phyloP scores from a whole-genome alignment of 495 filamentous ascomycete genomes.

The Delitschia confertaspora region DNA sequence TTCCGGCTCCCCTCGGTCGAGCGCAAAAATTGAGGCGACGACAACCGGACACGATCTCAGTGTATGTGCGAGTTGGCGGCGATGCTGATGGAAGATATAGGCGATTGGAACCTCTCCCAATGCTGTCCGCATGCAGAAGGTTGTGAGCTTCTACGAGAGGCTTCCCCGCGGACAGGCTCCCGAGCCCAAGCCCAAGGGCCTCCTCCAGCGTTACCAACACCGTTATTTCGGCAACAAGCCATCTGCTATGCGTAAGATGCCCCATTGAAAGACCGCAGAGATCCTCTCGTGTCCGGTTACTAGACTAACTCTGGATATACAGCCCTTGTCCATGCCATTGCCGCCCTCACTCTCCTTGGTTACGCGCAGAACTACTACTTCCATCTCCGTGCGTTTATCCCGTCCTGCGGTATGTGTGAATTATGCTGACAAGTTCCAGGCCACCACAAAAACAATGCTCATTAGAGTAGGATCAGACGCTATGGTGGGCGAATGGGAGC shows the following conservation, averaged over 20 bases:
- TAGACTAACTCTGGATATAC: conserved; percentile 24
- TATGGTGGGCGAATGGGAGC: conserved; percentile 1
- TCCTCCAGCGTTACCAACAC: conserved; percentile 80
- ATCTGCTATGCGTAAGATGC: conserved; percentile 71
- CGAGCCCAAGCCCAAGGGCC: conserved; percentile 64
- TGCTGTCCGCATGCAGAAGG: conserved; percentile 90
- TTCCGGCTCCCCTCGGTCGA: conserved; percentile 7
- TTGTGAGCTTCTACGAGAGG: conserved; percentile 96
- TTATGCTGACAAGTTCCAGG: conserved; percentile 48
- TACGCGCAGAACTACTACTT: conserved; percentile 99
- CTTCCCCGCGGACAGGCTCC: conserved; percentile 85
- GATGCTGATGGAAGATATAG: conserved; percentile 38
- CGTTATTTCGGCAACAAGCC: conserved; percentile 92
- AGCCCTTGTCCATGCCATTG: conserved; percentile 86
- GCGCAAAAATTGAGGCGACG: conserved; percentile 9
- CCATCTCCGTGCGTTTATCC: conserved; percentile 75
- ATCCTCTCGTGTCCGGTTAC: no score
- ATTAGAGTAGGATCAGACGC: conserved; percentile 48
- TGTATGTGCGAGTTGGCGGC: neutral
- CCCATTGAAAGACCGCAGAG: neutral
- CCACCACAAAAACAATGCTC: conserved; percentile 98
- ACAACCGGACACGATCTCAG: neutral
- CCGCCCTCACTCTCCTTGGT: conserved; percentile 61
- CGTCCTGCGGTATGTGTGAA: neutral
- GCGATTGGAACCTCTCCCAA: conserved; percentile 86